These are phyloP conservation scores for Picochlorum sp. DNA, from an alignment of 139 green algal species.

Conservation along the genomic window DNA sequence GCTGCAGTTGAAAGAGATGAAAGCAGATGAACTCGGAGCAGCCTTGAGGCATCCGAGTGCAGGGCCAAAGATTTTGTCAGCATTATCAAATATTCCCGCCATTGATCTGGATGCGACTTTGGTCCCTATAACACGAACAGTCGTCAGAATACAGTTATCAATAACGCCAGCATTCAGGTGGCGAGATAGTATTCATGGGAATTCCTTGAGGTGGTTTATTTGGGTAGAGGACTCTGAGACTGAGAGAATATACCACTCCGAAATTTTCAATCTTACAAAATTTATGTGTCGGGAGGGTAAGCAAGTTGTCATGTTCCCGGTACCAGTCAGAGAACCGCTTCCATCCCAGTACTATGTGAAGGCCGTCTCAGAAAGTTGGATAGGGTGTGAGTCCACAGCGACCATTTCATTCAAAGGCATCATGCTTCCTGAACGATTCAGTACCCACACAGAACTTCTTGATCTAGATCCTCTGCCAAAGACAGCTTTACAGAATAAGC, in stretches of 20 bases:
- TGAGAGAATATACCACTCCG: conserved; percentile 90
- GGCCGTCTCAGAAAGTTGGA: conserved; percentile 73
- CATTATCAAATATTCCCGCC: conserved; percentile 64
- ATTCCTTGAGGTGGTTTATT: conserved; percentile 62
- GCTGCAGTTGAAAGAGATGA: conserved; percentile 79
- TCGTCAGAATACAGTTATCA: conserved; percentile 74
- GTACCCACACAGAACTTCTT: conserved; percentile 77
- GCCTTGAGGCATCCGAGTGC: conserved; percentile 71
- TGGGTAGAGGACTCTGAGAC: conserved; percentile 89
- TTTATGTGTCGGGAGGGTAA: conserved; percentile 61
- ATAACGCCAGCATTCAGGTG: conserved; percentile 73
- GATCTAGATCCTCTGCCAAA: conserved; percentile 88
- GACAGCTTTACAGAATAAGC: conserved; percentile 59
- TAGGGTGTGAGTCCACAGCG: conserved; percentile 52
- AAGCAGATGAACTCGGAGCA: conserved; percentile 66
- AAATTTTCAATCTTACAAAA: conserved; percentile 83
- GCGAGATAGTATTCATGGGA: conserved; percentile 64
- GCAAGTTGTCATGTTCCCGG: conserved; percentile 83
- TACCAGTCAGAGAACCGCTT: conserved; percentile 93
- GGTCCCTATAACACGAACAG: conserved; percentile 90
- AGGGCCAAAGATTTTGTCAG: conserved; percentile 39
- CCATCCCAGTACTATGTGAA: conserved; percentile 65
- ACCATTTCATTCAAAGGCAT: conserved; percentile 61
- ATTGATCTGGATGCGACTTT: conserved; percentile 68
- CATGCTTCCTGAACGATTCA: conserved; percentile 62